Base-by-base conservation (phyloP, 768 basidiomycete genomes). In the Xerocomellus dryophilus region DNA sequence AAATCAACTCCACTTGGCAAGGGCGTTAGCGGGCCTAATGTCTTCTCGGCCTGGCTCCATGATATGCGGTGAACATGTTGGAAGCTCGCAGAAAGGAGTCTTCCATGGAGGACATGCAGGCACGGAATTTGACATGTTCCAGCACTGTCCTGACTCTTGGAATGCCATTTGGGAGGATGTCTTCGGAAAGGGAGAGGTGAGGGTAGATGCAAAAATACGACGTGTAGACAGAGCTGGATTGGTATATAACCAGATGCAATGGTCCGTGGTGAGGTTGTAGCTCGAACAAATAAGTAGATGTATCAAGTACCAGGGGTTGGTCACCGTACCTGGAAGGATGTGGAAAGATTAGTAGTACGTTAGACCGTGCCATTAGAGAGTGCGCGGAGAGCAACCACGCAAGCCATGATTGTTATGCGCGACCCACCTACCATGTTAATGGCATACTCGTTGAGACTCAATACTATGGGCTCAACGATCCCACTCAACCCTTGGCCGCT, bases 81-180 rank as follows among this genome's bases (percentile, higher is more conserved):
- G 23, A 23, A 39, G 9, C 17, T 10, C 4, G 31, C 39, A 27
- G 45, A 53, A 52, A 27, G 45, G 51, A 25, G 7, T 25, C 12
- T 10, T 53, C 4, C 44, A 21, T 12, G 1, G 6, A 11, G 38
- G n/a, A 11, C 11, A 47, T 4, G 20, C 17, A 2, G 45, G 44
- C 20, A 53, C 5, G 5, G 39, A 17, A 2, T 17, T 9, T 9
- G 44, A 40, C 8, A 15, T 25, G 21, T 40, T 53, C 35, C 46
- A 36, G 11, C 51, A 47, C n/a, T 41, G 38, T 5, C 44, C 45
- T 1, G 66, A 67, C 42, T 69, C 64, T 43, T 76, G 72, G 74
- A 47, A 14, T 23, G 65, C 61, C 32, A 51, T 77, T 45, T 77
- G 76, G 76, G 67, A 77, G 32, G 64, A 61, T 17, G 62, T 74